A percentile compares a stretch with the other conserved stretches of the same genome.
Evolutionary conservation across 2,329 filamentous ascomycete genomes (phyloP).

Genomic region (Microthyrium microscopicum): DNA sequence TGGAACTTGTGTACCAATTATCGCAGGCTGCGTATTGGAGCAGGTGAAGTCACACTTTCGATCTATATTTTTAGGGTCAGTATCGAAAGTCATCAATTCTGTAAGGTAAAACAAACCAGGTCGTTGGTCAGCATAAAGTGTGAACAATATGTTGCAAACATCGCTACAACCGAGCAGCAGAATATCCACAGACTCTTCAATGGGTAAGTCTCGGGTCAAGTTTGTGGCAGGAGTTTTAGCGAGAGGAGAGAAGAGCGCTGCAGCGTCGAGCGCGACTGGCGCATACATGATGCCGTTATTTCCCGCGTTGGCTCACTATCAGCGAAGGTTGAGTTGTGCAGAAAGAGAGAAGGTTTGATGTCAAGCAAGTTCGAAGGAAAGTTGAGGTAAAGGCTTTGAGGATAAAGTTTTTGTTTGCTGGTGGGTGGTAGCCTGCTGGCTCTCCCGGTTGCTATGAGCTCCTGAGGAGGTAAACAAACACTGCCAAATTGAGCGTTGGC

Average conservation of each 20-base stretch:
- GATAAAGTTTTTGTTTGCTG: too few species aligned
- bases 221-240: conserved; percentile 35
- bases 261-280: background rate
- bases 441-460: too few species aligned
- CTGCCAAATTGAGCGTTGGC: too few species aligned
- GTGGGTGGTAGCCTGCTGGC: too few species aligned
- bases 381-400: too few species aligned
- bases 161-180: conserved; percentile 40
- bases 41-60: conserved; percentile 36
- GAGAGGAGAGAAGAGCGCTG: conserved; percentile 20
- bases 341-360: too few species aligned
- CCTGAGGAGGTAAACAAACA: too few species aligned
- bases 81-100: too few species aligned
- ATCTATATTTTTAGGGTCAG: background rate
- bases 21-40: conserved; percentile 34
- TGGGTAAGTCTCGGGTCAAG: conserved; percentile 31
- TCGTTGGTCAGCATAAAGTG: conserved; percentile 12
- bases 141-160: conserved; percentile 39
- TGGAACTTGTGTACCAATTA: conserved; percentile 36
- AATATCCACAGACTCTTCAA: conserved; percentile 32
- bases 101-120: background rate
- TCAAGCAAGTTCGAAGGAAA: too few species aligned
- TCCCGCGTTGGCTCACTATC: too few species aligned
- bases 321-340: conserved; percentile 7
- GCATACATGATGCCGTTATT: conserved; percentile 1